A percentile compares a stretch with the other conserved stretches of the same genome.
Conservation (phyloP, 176 grass and related monocot species). For the Bothriochloa decipiens region DNA sequence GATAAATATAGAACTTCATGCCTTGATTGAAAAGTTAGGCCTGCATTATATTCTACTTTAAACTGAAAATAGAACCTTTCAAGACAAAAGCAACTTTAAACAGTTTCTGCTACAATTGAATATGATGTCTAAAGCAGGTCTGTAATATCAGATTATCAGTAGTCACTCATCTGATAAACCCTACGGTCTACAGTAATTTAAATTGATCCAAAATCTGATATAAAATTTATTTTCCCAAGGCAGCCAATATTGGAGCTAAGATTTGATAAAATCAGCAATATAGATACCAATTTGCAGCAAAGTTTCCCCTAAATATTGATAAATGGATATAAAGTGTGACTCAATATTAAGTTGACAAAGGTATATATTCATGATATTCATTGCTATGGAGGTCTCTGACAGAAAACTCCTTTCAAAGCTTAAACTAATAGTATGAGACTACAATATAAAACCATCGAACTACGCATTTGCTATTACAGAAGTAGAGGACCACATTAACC, state of each 20-base stretch:
- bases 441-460: background rate
- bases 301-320: background rate
- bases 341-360: background rate
- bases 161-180: background rate
- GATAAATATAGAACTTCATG: background rate
- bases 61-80: background rate
- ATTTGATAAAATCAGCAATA: conserved; percentile 5
- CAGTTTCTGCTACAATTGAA: background rate
- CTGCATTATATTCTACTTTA: background rate
- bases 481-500: background rate
- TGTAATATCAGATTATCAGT: background rate
- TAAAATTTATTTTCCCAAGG: background rate
- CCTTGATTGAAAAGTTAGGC: background rate
- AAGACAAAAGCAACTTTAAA: background rate
- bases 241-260: background rate
- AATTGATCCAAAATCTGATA: background rate
- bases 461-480: background rate
- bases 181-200: background rate
- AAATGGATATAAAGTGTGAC: background rate
- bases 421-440: background rate
- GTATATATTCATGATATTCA: background rate
- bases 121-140: background rate
- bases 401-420: background rate
- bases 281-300: background rate
- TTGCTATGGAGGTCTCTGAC: background rate